Evolutionary conservation across 148 eudicot genomes (phyloP), one percentile per base, ranked within the genome.

Genomic region (Persicaria tinctoria): DNA sequence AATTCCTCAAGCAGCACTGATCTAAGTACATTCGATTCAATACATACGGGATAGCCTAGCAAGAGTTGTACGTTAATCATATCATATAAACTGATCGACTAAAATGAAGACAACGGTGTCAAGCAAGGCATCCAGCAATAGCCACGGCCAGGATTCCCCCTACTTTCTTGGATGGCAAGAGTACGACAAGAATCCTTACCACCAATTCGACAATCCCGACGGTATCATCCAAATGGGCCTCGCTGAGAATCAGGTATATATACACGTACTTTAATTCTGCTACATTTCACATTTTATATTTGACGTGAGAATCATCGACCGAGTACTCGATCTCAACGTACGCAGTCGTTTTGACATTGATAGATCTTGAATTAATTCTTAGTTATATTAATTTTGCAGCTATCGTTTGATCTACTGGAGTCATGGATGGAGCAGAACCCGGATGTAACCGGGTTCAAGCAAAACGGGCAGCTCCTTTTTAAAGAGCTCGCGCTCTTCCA

Each of bases 171-270:
- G 93, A 48, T 89, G 89, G 93, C 74, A 89, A 47, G 93, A 84
- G 75, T 89, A 89, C 76, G 87, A 89, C 81, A 89, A 84, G 78
- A 86, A 87, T 68, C 91, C 93, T 0, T 86, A 83, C 70, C 74
- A 86, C 75, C 80, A 79, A n/a, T 14, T 80, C 45, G 45, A 27
- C 0, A 89, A 89, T 57, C 88, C 91, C 5, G 70, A 74, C 23
- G 93, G 93, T 20, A 87, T 89, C 16, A 89, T 89, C 55, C 93
- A 89, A 77, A 89, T 89, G 93, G 93, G 93, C 8, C 88, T 89
- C 46, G 93, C 93, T 1, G 93, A 89, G 76, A 89, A 89, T 83
- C 93, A 87, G 86, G 90, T 85, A 3, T 32, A 32, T 32, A 32
- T 32, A 2, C 3, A 32, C 27, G 27, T 32, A 32, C 41, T 32